Percentiles rank a stretch among this genome's conserved stretches.
Conservation (phyloP, 83 land plant genomes). For the Picea engelmannii region DNA sequence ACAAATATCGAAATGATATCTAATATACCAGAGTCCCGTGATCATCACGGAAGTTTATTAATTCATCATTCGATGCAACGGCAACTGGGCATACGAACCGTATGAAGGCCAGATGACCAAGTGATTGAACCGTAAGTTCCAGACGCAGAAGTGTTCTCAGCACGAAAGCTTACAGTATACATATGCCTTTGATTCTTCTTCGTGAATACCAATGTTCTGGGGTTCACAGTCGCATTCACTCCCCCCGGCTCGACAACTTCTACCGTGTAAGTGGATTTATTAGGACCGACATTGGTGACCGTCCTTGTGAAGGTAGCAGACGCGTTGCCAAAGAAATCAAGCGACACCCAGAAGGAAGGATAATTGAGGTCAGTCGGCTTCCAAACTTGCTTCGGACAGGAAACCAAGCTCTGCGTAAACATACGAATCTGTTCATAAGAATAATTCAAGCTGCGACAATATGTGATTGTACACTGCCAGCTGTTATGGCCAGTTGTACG, state of each 20-base stretch:
- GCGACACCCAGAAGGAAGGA: conserved; percentile 61
- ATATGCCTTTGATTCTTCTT: no score
- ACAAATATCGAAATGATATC: no score
- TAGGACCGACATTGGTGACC: conserved; percentile 68
- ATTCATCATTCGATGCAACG: no score
- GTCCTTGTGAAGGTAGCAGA: conserved; percentile 30
- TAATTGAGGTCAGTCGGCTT: conserved; percentile 59
- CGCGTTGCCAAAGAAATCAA: conserved; percentile 21
- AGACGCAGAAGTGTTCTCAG: no score
- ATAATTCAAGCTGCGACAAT: not conserved
- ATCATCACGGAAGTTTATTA: no score
- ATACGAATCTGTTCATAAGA: not conserved
- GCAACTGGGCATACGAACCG: no score
- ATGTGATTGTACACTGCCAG: not conserved
- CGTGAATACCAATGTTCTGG: no score
- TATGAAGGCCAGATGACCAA: no score
- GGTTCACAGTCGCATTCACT: no score
- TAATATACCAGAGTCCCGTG: no score
- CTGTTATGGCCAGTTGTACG: not conserved
- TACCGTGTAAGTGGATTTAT: conserved; percentile 44
- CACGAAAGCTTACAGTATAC: no score
- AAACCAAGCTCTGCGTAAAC: conserved; percentile 16
- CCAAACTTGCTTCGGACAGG: conserved; percentile 26
- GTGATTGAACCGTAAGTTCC: no score
- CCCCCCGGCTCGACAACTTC: conserved; percentile 12